These are phyloP conservation scores for Aspergillus avenaceus DNA, from an alignment of 495 filamentous ascomycete species.

Conservation along the genomic window DNA sequence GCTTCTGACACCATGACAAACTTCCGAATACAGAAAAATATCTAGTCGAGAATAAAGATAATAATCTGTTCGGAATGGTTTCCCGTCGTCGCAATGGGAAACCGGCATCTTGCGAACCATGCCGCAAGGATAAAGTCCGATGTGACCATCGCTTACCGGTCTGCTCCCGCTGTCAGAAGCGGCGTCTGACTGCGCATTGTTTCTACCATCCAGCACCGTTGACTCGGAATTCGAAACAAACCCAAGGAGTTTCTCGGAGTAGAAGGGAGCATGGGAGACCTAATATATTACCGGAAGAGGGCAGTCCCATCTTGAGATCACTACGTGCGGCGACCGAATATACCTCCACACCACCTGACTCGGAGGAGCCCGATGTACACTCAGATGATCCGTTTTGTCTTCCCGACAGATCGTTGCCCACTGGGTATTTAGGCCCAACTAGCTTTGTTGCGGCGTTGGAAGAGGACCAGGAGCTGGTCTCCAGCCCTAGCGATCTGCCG, in stretches of 20 bases:
- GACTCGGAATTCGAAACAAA: constrained; percentile 13
- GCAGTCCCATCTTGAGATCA: not conserved
- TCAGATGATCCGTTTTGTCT: not conserved
- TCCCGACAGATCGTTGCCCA: constrained; percentile 10
- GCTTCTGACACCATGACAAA: too few species aligned
- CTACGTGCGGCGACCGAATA: not conserved
- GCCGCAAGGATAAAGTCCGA: constrained; percentile 42
- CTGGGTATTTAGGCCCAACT: constrained; percentile 31
- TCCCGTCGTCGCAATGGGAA: constrained; percentile 42
- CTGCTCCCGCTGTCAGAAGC: constrained; percentile 24
- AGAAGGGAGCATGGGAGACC: too few species aligned
- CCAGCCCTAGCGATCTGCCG: constrained; percentile 3
- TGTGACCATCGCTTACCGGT: constrained; percentile 39
- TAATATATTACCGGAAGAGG: not conserved
- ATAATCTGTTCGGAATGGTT: constrained; percentile 4
- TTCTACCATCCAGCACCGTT: constrained; percentile 40
- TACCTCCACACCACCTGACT: not conserved
- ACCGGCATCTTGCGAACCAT: constrained; percentile 45
- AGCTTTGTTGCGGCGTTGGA: constrained; percentile 25
- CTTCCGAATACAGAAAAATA: too few species aligned
- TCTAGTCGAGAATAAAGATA: too few species aligned
- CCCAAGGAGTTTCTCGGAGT: too few species aligned
- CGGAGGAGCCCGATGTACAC: not conserved
- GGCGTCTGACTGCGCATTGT: constrained; percentile 24
- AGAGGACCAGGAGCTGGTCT: constrained; percentile 15